Base-by-base conservation (phyloP, 257 asterid genomes). In the Linderniella brevidens region DNA sequence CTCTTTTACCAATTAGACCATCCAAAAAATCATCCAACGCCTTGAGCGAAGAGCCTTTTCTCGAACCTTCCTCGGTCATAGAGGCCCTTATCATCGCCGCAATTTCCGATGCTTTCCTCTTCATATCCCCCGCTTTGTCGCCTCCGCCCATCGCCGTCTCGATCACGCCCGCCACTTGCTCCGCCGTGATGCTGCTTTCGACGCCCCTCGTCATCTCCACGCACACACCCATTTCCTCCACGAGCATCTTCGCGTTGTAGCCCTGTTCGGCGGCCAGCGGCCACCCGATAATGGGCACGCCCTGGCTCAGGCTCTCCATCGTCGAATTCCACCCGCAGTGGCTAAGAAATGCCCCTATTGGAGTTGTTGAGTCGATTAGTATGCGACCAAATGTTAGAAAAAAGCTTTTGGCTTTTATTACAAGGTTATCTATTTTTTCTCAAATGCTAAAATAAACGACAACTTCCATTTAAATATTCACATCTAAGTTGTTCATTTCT, bases 241-340 rank as follows among this genome's bases (percentile, higher is more conserved):
- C 57, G 49, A 80, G 49, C 94, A 88, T 56, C 92, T 88, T 88
- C 19, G 79, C 65, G 35, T 84, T 88, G 55, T 78, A 88, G 32
- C 74, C 90, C 14, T 88, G 98, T 67, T 88, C 98, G 13, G 63
- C 98, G 40, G 95, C 98, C 67, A 84, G 42, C 13, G 98, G 94
- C 98, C 95, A 88, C 56, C 95, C 92, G 9, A 88, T 84, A 0
- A 84, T 64, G 38, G 94, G 85, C 61, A 88, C 87, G 0, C 98
- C 98, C 49, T 78, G 94, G 64, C 95, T 84, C 63, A 88, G 54
- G 47, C 93, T 74, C 65, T 88, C 98, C 86, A 70, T 41, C 37
- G 48, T 54, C 13, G 98, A 84, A 49, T 88, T 88, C 98, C 98
- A 88, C 0, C 98, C 98, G 38, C 94, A 88, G 54, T 88, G 98